A percentile compares a stretch with the other conserved stretches of the same genome.
Evolutionary conservation across 2,329 filamentous ascomycete genomes (phyloP).

Genomic region (Aspergillus carbonarius): DNA sequence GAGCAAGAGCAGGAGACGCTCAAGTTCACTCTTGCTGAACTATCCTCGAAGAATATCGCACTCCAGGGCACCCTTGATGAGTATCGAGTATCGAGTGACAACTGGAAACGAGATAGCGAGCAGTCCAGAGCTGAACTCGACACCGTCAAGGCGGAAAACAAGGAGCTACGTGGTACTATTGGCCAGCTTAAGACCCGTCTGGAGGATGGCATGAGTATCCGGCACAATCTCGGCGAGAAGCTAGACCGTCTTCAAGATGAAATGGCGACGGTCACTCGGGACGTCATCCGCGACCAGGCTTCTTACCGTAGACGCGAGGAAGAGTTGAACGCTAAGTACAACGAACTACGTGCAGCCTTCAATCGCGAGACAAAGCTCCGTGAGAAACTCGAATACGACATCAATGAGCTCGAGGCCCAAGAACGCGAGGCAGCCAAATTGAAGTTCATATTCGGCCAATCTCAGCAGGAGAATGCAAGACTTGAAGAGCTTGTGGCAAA

Average conservation of each 20-base stretch:
- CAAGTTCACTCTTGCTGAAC: slow-evolving; percentile 52
- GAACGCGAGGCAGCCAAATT: slow-evolving; percentile 76
- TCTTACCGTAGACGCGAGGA: slow-evolving; percentile 69
- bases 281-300: slow-evolving; percentile 80
- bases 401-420: slow-evolving; percentile 63
- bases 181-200: slow-evolving; percentile 73
- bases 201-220: slow-evolving; percentile 79
- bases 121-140: slow-evolving; percentile 50
- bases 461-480: slow-evolving; percentile 59
- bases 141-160: slow-evolving; percentile 61
- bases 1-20: slow-evolving; percentile 64
- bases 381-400: slow-evolving; percentile 59
- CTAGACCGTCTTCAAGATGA: slow-evolving; percentile 84
- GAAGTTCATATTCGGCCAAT: slow-evolving; percentile 73
- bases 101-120: slow-evolving; percentile 60
- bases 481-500: slow-evolving; percentile 58
- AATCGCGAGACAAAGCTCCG: slow-evolving; percentile 69
- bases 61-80: slow-evolving; percentile 63
- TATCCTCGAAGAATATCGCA: slow-evolving; percentile 60
- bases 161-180: slow-evolving; percentile 71
- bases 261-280: slow-evolving; percentile 73
- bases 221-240: slow-evolving; percentile 80
- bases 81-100: slow-evolving; percentile 60
- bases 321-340: slow-evolving; percentile 54
- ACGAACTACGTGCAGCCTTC: slow-evolving; percentile 55